Percentiles rank a stretch among this genome's conserved stretches.
phyloP scores from a whole-genome alignment of 2,329 filamentous ascomycete species.

The Xylariaceae sp. region DNA sequence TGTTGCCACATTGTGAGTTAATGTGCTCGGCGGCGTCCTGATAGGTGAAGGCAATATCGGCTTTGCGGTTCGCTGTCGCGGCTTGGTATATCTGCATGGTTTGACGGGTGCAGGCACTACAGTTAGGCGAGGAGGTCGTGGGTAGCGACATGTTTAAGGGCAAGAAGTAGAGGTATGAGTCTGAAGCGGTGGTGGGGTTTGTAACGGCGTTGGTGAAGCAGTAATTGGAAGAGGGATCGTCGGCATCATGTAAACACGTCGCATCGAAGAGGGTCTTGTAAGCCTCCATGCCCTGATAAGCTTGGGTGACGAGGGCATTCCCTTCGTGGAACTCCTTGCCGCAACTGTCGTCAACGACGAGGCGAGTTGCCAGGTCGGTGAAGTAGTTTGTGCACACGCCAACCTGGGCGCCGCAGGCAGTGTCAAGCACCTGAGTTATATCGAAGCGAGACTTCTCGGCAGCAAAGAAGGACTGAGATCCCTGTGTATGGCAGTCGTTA shows the following conservation, averaged over 20 bases:
- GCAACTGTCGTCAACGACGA: conserved; percentile 61
- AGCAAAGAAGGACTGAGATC: conserved; percentile 79
- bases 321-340: conserved; percentile 60
- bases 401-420: conserved; percentile 65
- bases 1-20: conserved; percentile 57
- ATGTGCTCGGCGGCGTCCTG: conserved; percentile 64
- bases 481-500: conserved; percentile 42
- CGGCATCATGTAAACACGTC: conserved; percentile 67
- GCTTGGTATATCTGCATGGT: conserved; percentile 77
- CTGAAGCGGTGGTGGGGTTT: conserved; percentile 62
- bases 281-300: conserved; percentile 67
- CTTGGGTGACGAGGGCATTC: conserved; percentile 66
- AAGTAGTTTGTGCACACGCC: conserved; percentile 62
- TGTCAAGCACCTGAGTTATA: conserved; percentile 73
- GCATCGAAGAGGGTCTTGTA: conserved; percentile 77
- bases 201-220: conserved; percentile 80
- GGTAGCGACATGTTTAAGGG: conserved; percentile 71
- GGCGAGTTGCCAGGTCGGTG: conserved; percentile 55
- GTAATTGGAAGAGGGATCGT: conserved; percentile 60
- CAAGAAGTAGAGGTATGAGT: conserved; percentile 79
- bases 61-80: conserved; percentile 58
- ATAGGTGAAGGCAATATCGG: conserved; percentile 66
- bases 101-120: conserved; percentile 67
- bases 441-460: conserved; percentile 63
- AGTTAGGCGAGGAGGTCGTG: conserved; percentile 61